Conservation (phyloP, 2,329 filamentous ascomycete species). For the Knufia petricola region DNA sequence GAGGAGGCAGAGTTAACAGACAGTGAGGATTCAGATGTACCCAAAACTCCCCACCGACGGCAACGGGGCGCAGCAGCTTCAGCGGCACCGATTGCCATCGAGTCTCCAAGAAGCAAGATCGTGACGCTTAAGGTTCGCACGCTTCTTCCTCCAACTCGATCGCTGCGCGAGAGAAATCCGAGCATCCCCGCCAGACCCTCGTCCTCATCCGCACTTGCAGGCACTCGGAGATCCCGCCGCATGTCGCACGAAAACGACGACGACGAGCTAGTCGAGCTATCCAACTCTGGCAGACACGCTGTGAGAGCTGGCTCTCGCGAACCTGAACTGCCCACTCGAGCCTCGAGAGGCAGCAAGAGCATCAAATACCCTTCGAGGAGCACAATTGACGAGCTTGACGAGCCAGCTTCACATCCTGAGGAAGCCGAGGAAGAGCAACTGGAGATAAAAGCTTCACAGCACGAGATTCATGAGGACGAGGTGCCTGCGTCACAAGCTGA, state of each 20-base stretch:
- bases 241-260: conserved; percentile 46
- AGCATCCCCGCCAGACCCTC: conserved; percentile 21
- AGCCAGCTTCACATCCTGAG: conserved; percentile 31
- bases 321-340: conserved; percentile 38
- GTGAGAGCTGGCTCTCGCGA: conserved; percentile 46
- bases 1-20: conserved; percentile 17
- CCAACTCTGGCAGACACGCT: conserved; percentile 50
- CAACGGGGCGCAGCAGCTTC: conserved; percentile 3
- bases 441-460: conserved; percentile 29
- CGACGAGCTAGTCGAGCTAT: conserved; percentile 47
- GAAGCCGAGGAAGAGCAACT: conserved; percentile 22
- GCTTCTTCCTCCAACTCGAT: conserved; percentile 20
- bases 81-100: too few species aligned
- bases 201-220: conserved; percentile 24
- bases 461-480: conserved; percentile 34
- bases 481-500: conserved; percentile 29
- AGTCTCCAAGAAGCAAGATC: conserved; percentile 24
- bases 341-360: conserved; percentile 35
- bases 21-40: conserved; percentile 8
- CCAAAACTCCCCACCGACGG: conserved; percentile 15
- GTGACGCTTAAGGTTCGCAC: conserved; percentile 22
- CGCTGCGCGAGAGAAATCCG: conserved; percentile 27
- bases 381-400: conserved; percentile 31
- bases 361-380: conserved; percentile 32
- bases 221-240: conserved; percentile 45